Evolutionary conservation across 2,329 filamentous ascomycete genomes (phyloP).

Genomic region (Colletotrichum gloeosporioides): DNA sequence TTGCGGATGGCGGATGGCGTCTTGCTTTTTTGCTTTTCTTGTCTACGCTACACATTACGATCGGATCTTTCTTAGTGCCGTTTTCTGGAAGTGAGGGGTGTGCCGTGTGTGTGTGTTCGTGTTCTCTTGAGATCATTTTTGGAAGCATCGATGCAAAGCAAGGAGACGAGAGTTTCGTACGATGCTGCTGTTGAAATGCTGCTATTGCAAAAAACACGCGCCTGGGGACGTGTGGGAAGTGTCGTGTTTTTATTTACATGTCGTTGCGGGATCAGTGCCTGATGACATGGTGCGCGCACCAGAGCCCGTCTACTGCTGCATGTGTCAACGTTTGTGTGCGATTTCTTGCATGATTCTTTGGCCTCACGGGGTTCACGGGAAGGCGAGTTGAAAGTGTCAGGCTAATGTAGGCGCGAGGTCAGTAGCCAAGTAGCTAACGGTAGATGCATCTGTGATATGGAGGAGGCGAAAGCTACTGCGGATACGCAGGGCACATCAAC

Average conservation of each 20-base stretch:
- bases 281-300: not conserved
- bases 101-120: not conserved
- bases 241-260: not conserved
- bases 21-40: not conserved
- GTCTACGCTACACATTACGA: not conserved
- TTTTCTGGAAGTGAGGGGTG: not conserved
- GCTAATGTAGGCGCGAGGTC: conserved; percentile 11
- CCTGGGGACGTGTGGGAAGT: not conserved
- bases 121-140: not conserved
- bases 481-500: not conserved
- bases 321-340: not conserved
- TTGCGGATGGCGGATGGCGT: not conserved
- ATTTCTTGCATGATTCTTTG: not conserved
- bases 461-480: not conserved
- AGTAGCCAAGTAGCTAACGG: not conserved
- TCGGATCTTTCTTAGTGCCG: not conserved
- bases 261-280: not conserved
- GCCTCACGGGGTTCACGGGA: not conserved
- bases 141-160: not conserved
- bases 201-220: not conserved
- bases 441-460: not conserved
- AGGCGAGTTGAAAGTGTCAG: not conserved
- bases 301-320: not conserved
- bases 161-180: not conserved
- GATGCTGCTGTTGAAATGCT: not conserved